Conservation (phyloP, 305 asterid genomes). For the Solanum hybrid region DNA sequence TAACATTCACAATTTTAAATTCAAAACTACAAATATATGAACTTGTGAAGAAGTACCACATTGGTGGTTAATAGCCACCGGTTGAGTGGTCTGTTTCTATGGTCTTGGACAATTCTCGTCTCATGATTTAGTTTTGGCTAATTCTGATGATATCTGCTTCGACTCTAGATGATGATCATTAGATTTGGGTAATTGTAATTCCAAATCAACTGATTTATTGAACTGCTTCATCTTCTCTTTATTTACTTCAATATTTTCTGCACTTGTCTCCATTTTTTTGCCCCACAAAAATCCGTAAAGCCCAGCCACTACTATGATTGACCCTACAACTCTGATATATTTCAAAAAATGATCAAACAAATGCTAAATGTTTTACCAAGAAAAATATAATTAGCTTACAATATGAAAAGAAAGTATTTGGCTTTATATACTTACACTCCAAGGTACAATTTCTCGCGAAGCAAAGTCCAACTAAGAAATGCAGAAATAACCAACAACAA, state of each 20-base stretch:
- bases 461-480: slow-evolving; percentile 67
- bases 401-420: neutral
- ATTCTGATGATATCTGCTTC: neutral
- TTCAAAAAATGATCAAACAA: neutral
- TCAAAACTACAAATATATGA: neutral
- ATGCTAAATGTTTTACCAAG: neutral
- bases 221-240: slow-evolving; percentile 1
- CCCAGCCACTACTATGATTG: slow-evolving; percentile 53
- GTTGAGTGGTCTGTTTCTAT: neutral
- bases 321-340: slow-evolving; percentile 55
- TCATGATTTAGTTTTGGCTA: neutral
- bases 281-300: slow-evolving; percentile 79
- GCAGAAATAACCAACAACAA: slow-evolving; percentile 67
- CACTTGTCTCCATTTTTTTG: slow-evolving; percentile 23
- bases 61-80: neutral
- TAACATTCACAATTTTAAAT: neutral
- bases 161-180: neutral
- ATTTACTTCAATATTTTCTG: neutral
- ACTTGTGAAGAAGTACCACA: neutral
- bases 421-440: slow-evolving; percentile 47
- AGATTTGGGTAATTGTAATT: neutral
- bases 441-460: slow-evolving; percentile 44
- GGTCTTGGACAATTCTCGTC: neutral
- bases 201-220: slow-evolving; percentile 17
- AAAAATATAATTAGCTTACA: neutral